Evolutionary conservation across 2,329 filamentous ascomycete species (phyloP).

Genomic region (Nothopassalora personata): DNA sequence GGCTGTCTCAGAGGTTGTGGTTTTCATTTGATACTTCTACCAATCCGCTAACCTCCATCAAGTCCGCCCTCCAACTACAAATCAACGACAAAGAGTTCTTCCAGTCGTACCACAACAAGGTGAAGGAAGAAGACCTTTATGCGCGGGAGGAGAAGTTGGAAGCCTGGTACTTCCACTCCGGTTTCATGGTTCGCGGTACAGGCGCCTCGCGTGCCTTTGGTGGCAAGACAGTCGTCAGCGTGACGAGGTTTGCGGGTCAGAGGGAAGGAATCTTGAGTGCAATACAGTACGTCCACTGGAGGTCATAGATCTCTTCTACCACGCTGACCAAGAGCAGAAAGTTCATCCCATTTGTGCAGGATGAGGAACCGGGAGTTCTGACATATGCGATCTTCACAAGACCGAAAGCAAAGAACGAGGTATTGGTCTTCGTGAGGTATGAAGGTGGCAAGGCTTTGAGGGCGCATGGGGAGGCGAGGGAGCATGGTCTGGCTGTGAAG

Average conservation of each 20-base stretch:
- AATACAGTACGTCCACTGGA: constrained; percentile 4
- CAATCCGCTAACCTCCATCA: not conserved
- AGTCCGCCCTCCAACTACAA: constrained; percentile 13
- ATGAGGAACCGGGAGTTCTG: constrained; percentile 20
- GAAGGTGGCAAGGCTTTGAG: constrained; percentile 14
- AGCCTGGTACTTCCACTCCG: constrained; percentile 23
- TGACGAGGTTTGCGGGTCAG: constrained; percentile 17
- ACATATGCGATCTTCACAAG: constrained; percentile 26
- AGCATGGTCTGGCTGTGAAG: constrained; percentile 21
- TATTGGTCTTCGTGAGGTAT: constrained; percentile 25
- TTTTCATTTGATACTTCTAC: not conserved
- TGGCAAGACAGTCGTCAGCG: constrained; percentile 13
- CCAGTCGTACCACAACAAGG: constrained; percentile 23
- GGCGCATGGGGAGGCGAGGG: constrained; percentile 16
- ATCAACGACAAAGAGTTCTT: constrained; percentile 26
- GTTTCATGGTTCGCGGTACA: constrained; percentile 18
- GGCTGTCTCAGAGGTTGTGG: too few species aligned
- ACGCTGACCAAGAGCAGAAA: not conserved
- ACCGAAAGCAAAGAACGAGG: constrained; percentile 23
- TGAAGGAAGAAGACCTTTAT: constrained; percentile 19
- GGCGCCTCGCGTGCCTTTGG: constrained; percentile 8
- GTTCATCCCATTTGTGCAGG: constrained; percentile 13
- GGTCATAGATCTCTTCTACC: not conserved
- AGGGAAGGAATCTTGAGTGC: constrained; percentile 5
- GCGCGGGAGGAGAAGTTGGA: constrained; percentile 19